Conservation (phyloP, 768 basidiomycete species). For the Hortiboletus flavorubellus region DNA sequence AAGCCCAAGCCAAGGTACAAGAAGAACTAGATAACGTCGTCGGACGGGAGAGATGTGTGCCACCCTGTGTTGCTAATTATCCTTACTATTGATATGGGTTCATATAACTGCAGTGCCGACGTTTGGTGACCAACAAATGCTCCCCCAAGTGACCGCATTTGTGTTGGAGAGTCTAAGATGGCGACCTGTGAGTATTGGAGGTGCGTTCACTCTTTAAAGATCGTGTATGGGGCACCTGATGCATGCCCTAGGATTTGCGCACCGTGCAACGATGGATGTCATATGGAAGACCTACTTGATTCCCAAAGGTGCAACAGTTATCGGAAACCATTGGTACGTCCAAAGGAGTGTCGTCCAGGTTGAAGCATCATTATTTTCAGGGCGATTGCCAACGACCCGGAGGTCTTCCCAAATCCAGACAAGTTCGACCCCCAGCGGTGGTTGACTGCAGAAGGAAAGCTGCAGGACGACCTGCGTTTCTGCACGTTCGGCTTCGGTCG, state of each 20-base stretch:
- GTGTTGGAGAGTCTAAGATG: conserved; percentile 36
- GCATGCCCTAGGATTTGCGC: conserved; percentile 49
- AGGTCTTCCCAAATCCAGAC: conserved; percentile 10
- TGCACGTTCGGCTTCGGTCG: background rate
- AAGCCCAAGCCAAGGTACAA: conserved; percentile 47
- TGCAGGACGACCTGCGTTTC: background rate
- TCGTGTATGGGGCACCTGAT: background rate
- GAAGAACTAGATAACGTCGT: conserved; percentile 52
- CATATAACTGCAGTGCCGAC: conserved; percentile 30
- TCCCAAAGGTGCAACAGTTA: conserved; percentile 22
- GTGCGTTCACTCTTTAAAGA: conserved; percentile 5
- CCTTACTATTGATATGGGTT: background rate
- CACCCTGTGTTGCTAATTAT: background rate
- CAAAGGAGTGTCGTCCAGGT: too few relatives aligned
- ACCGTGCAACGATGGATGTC: conserved; percentile 60
- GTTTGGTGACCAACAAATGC: conserved; percentile 32
- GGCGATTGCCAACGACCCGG: conserved; percentile 12
- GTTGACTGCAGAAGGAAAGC: background rate
- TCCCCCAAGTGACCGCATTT: conserved; percentile 37
- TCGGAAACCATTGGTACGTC: conserved; percentile 13
- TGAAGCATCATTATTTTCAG: background rate
- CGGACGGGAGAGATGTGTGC: conserved; percentile 35
- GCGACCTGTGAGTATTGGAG: conserved; percentile 35
- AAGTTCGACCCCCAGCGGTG: conserved; percentile 5
- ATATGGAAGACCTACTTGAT: conserved; percentile 36